These are phyloP conservation scores for Pseudognaphalium luteoalbum DNA, from an alignment of 129 eudicot genomes.

Conservation along the genomic window DNA sequence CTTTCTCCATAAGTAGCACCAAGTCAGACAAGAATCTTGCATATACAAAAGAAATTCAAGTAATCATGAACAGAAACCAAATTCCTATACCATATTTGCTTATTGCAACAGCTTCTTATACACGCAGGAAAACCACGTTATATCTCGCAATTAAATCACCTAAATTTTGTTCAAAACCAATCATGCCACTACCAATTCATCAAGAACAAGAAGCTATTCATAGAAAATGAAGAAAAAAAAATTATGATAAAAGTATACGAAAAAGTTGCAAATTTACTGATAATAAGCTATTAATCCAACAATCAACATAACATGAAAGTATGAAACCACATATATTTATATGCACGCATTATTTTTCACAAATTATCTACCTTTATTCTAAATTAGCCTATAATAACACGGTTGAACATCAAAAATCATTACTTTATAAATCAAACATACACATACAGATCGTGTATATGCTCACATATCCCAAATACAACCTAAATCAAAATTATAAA, in stretches of 20 bases:
- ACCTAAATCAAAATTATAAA: neutral
- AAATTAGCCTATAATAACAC: neutral
- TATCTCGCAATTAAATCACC: neutral
- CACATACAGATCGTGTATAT: neutral
- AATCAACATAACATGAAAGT: neutral
- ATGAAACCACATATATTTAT: neutral
- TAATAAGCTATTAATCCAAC: neutral
- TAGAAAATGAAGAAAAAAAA: neutral
- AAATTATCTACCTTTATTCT: neutral
- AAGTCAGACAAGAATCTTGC: neutral
- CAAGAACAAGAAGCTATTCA: neutral
- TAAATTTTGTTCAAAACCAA: neutral
- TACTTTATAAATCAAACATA: neutral
- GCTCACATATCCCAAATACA: neutral
- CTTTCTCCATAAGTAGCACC: constrained; percentile 2
- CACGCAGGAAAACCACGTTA: neutral
- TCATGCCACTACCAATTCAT: neutral
- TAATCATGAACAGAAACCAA: constrained; percentile 2
- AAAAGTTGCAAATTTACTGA: neutral
- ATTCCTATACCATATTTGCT: neutral
- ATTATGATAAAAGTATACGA: no score
- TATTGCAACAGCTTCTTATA: neutral
- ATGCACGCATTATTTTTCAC: neutral
- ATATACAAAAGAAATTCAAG: neutral
- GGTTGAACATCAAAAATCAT: neutral